Base-by-base conservation (phyloP, 306 rosid genomes). In the Bauhinia variegata region DNA sequence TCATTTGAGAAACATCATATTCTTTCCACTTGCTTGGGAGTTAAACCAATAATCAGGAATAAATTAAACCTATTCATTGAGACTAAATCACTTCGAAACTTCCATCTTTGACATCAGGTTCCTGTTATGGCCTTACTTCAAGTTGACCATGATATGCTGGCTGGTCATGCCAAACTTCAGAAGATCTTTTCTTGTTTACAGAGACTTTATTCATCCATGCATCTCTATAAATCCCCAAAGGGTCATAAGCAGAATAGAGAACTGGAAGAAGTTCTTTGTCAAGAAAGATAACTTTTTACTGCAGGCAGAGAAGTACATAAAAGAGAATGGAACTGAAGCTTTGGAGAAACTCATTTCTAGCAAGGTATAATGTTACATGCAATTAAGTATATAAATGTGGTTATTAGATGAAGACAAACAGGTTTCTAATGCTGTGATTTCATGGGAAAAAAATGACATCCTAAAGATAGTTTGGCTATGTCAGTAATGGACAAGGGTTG, bases 251-350 rank as follows among this genome's bases (percentile, higher is more conserved):
- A 39, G 62, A 72, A 67, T 79, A 59, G 53, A 50, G 16, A 70
- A 57, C 44, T 57, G 53, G 79, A 72, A 33, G 80, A 68, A 54
- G 16, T 6, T 69, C 3, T 63, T 70, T 50, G 60, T 47, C 7
- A 17, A 56, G 78, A 82, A 65, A 52, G 81, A 84, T 5, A 16
- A 50, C 65, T 54, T 82, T 68, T 60, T 80, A 19, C 18, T 58
- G 65, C 78, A 75, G 48, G 80, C 76, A 23, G 89, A 87, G 75
- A 69, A 42, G 16, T 80, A 49, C 42, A 54, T 82, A 14, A 46
- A 80, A 37, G 79, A 72, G 38, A 82, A 80, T 71, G 89, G 86
- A 67, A 28, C 79, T 46, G 86, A 82, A 72, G 76, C 76, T 66
- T 60, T 87, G 4, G 79, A 77, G 75, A 73, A 84, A 51, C 77